Percentiles rank a stretch among this genome's conserved stretches.
Conservation (phyloP, 1,284 basidiomycete genomes). For the Boletellus sp. region DNA sequence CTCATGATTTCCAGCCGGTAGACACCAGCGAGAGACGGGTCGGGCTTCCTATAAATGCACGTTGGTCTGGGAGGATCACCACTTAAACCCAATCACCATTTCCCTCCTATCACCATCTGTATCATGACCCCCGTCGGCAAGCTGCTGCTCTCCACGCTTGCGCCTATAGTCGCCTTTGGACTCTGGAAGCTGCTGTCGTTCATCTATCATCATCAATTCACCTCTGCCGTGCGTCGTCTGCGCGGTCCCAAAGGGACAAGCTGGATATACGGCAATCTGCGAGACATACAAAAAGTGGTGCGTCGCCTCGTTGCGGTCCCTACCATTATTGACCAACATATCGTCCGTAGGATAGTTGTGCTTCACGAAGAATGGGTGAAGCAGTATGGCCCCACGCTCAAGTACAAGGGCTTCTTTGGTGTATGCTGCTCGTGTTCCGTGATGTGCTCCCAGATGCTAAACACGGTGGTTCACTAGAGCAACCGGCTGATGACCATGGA, state of each 20-base stretch:
- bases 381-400: constrained; percentile 52
- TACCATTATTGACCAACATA: not conserved
- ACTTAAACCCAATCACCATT: no score
- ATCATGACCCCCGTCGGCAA: not conserved
- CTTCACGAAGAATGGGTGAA: constrained; percentile 51
- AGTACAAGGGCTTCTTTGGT: constrained; percentile 43
- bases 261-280: constrained; percentile 53
- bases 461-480: not conserved
- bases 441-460: not conserved
- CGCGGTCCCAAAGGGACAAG: constrained; percentile 50
- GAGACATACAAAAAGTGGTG: not conserved
- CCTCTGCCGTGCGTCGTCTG: constrained; percentile 43
- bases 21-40: no score
- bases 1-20: no score
- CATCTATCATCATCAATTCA: not conserved
- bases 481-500: constrained; percentile 34
- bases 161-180: not conserved
- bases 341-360: constrained; percentile 20
- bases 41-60: no score
- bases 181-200: not conserved
- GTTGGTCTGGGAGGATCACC: no score
- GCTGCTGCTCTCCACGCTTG: not conserved
- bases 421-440: constrained; percentile 33
- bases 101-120: not conserved
- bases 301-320: constrained; percentile 39